phyloP scores from a whole-genome alignment of 2,329 filamentous ascomycete genomes.

The Alternaria incomplexa region DNA sequence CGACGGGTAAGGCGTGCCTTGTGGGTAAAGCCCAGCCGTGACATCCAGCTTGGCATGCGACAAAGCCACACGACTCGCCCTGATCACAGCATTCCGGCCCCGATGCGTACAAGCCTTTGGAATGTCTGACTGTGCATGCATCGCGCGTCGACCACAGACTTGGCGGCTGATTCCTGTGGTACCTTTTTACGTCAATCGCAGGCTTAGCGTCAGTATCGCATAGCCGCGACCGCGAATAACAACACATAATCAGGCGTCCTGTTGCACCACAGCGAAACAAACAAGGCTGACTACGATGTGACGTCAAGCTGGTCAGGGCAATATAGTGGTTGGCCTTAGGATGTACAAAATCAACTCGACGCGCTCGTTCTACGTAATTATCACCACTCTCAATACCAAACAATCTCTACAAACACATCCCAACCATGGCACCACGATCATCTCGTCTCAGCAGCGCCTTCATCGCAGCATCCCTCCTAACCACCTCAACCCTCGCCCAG shows the following conservation, averaged over 20 bases:
- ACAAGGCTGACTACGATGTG: neutral
- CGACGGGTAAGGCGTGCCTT: neutral
- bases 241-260: neutral
- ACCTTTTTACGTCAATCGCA: neutral
- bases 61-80: neutral
- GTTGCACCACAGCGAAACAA: neutral
- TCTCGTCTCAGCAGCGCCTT: neutral
- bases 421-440: neutral
- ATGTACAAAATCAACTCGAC: neutral
- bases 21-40: neutral
- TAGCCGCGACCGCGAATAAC: neutral
- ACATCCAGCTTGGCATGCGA: neutral
- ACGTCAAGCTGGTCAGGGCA: neutral
- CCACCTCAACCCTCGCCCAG: neutral
- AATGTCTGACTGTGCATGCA: neutral
- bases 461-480: neutral
- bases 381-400: neutral
- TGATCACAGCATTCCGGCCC: neutral
- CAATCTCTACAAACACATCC: too few relatives aligned
- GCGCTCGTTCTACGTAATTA: too few relatives aligned
- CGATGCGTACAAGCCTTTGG: neutral
- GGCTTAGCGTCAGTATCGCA: neutral
- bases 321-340: neutral
- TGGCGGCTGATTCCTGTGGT: neutral
- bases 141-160: too few relatives aligned